Evolutionary conservation across 495 filamentous ascomycete genomes (phyloP), one percentile per base, ranked within the genome.

Genomic region (Pyronema domesticum): DNA sequence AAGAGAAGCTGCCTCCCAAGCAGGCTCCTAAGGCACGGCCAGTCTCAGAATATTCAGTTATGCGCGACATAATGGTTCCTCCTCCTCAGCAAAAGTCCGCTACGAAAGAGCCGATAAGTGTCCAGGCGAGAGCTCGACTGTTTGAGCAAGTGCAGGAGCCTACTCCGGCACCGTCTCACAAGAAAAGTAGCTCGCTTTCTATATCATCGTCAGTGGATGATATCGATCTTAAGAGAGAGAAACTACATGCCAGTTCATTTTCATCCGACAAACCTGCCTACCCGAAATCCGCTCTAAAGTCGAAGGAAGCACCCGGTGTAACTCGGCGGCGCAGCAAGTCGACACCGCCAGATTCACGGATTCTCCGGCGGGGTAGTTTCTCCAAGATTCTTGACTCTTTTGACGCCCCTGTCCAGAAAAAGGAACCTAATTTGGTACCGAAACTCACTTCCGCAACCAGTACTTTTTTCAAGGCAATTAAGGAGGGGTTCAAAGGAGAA

Each of bases 391-490:
- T 55, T 7, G 58, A 61, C 33, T 51, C 53, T 37, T 55, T 50
- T 6, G 51, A 54, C 35, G 55, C 63, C 19, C 56, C 58, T 18
- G 33, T 60, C 7, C 56, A 54, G 3, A 62, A 63, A 55, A 64
- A 57, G 55, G 63, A 56, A 44, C 56, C 10, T 3, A 39, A 46
- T 3, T 36, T 64, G 37, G 33, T 57, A 9, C 58, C 62, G n/a
- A 58, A 54, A 15, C 52, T 65, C 33, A 54, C 62, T 23, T 58
- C 56, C 40, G 58, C 55, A 10, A 56, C 63, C 13, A 59, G 49
- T 37, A 54, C 62, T 33, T 65, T 65, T 40, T 62, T 65, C 37
- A 65, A 65, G 39, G 59, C 57, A 14, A 42, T 63, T 34, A 65
- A 62, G 53, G 62, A 65, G 45, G 63, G 65, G 35, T 57, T 65